Evolutionary conservation across 768 basidiomycete genomes (phyloP), one percentile per base, ranked within the genome.

Genomic region (Galerina sulciceps): DNA sequence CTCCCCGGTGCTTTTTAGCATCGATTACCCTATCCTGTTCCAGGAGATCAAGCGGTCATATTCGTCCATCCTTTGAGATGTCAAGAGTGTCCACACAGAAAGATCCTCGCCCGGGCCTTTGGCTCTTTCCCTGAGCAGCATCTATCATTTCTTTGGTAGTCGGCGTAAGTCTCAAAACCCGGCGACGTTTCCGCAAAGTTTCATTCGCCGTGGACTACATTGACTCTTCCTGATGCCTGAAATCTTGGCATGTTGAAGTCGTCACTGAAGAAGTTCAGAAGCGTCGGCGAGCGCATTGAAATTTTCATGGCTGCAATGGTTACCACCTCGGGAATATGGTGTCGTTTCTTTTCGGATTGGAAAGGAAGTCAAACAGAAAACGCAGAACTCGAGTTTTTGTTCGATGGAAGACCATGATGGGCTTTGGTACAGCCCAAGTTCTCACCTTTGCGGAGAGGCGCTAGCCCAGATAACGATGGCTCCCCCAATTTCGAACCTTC

Each of bases 171-270:
- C 70, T 74, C 76, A 75, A 79, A 79, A 64, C 78, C 81, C 83
- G 85, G 85, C 69, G 79, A 78, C 48, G 70, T 85, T 85, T 79
- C 59, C 57, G 78, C 67, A 67, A 63, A 70, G 65, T 81, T 81
- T 67, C 75, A 79, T 75, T 76, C 74, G 72, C 85, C 85, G 83
- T 82, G 80, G 81, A 71, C 77, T 75, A 67, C 76, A 69, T 58
- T 51, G 34, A 47, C 47, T 44, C 63, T 58, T 60, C 65, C 48
- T 63, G 68, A 66, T 56, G 53, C 64, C 63, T 65, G 58, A 43
- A 64, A 44, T 48, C 5, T 18, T 46, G 46, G 43, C 26, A 49
- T 54, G 26, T 60, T 53, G 46, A 59, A 71, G 59, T 56, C 47
- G 55, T 62, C 56, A 61, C 66, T 65, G 76, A 65, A 55, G 77